Conservation (phyloP, 345 rosid genomes). For the Alliaria petiolata region DNA sequence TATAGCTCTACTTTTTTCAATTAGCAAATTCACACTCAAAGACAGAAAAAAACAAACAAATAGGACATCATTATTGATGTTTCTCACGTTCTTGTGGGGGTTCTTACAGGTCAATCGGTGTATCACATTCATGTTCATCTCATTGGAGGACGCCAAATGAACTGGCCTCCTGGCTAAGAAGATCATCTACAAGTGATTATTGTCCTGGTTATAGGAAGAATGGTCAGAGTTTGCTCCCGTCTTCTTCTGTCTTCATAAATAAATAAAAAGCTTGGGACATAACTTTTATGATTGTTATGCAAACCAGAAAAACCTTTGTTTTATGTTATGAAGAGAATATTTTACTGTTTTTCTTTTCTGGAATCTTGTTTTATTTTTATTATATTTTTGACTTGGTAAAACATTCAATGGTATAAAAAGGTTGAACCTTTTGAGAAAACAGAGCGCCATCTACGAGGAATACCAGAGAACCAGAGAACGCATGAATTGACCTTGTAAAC, state of each 20-base stretch:
- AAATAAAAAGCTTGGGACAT: constrained; percentile 11
- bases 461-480: constrained; percentile 8
- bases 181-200: neutral
- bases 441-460: constrained; percentile 19
- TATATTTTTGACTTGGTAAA: neutral
- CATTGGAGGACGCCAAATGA: constrained; percentile 96
- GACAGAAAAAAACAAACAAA: no score
- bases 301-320: constrained; percentile 5
- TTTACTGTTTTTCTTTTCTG: constrained; percentile 4
- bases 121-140: constrained; percentile 91
- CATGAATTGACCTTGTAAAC: constrained; percentile 24
- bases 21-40: neutral
- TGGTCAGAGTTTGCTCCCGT: neutral
- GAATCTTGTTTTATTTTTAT: neutral
- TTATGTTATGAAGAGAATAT: constrained; percentile 1
- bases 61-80: neutral
- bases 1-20: neutral
- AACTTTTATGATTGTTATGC: constrained; percentile 12
- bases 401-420: neutral
- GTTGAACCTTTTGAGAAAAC: neutral
- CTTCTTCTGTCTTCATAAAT: constrained; percentile 11
- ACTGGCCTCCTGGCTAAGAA: constrained; percentile 97
- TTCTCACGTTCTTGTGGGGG: neutral
- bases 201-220: constrained; percentile 1
- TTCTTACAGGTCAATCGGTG: constrained; percentile 78